Percentiles rank a stretch among this genome's conserved stretches.
Conservation (phyloP, 345 rosid genomes). For the Anacardium occidentale region DNA sequence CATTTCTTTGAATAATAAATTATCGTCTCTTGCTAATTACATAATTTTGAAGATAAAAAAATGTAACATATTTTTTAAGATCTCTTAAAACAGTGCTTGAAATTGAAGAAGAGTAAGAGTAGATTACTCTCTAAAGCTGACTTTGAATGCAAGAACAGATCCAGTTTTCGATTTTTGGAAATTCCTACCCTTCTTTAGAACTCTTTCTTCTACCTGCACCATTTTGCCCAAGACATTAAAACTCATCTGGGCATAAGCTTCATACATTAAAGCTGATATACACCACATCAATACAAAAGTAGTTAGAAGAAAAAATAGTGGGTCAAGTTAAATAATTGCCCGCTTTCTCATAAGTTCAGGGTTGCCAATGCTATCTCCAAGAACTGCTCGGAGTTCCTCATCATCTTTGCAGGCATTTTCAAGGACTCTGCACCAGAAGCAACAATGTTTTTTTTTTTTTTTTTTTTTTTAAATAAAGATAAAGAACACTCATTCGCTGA, state of each 20-base stretch:
- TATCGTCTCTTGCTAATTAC: not conserved
- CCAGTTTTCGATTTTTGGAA: slow-evolving; percentile 74
- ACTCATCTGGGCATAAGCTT: too few relatives aligned
- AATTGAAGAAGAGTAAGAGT: not conserved
- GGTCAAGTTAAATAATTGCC: slow-evolving; percentile 25
- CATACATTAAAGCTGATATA: not conserved
- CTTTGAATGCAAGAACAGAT: slow-evolving; percentile 85
- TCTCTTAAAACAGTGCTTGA: not conserved
- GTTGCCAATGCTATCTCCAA: slow-evolving; percentile 85
- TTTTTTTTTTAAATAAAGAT: too few relatives aligned
- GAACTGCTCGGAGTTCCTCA: slow-evolving; percentile 77
- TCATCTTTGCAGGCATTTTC: slow-evolving; percentile 79
- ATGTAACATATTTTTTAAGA: not conserved
- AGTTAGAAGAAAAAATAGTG: too few relatives aligned
- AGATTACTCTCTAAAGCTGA: slow-evolving; percentile 83
- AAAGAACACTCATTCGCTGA: not conserved
- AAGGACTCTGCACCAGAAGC: slow-evolving; percentile 47
- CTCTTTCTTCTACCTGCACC: slow-evolving; percentile 72
- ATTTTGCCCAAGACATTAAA: slow-evolving; percentile 1
- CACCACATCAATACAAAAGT: not conserved
- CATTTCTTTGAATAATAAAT: slow-evolving; percentile 1
- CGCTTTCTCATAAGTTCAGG: slow-evolving; percentile 86
- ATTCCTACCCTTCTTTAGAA: slow-evolving; percentile 72
- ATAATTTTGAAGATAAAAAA: too few relatives aligned
- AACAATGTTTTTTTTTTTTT: too few relatives aligned